Conservation (phyloP, 176 grass and related monocot species). For the Pontederia crassipes region DNA sequence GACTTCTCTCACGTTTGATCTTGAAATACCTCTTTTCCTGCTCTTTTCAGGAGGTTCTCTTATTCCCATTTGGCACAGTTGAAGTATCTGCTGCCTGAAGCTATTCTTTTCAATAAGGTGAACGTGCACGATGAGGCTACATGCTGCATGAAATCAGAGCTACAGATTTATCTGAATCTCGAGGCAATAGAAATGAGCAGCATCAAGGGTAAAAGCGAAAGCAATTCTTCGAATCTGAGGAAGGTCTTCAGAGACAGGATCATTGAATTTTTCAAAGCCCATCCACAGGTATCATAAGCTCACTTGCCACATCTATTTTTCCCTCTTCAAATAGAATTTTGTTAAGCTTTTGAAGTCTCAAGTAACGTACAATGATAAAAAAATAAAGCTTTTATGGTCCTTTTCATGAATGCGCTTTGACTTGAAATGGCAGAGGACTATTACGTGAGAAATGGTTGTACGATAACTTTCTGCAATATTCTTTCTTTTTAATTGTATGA, state of each 20-base stretch:
- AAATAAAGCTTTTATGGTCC: no score
- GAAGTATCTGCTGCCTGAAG: slow-evolving; percentile 70
- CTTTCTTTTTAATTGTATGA: no score
- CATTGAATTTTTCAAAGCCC: slow-evolving; percentile 50
- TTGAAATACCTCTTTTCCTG: slow-evolving; percentile 13
- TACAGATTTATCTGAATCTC: slow-evolving; percentile 51
- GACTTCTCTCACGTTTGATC: neutral
- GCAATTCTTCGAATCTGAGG: slow-evolving; percentile 42
- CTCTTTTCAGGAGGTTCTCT: slow-evolving; percentile 55
- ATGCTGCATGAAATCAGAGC: slow-evolving; percentile 76
- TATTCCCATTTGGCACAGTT: slow-evolving; percentile 65
- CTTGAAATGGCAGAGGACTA: no score
- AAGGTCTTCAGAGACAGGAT: slow-evolving; percentile 68
- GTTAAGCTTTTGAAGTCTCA: neutral
- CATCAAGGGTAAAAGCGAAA: slow-evolving; percentile 52
- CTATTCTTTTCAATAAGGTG: slow-evolving; percentile 59
- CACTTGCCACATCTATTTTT: neutral
- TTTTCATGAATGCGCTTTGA: no score
- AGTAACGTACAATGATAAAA: no score
- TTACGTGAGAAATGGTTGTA: no score
- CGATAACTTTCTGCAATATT: no score
- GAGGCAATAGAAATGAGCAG: slow-evolving; percentile 22
- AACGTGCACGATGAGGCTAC: slow-evolving; percentile 55
- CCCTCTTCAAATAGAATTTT: neutral
- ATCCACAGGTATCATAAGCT: slow-evolving; percentile 46